These are phyloP conservation scores for Dactylellina sp. DNA, from an alignment of 2,329 filamentous ascomycete species.

Conservation along the genomic window DNA sequence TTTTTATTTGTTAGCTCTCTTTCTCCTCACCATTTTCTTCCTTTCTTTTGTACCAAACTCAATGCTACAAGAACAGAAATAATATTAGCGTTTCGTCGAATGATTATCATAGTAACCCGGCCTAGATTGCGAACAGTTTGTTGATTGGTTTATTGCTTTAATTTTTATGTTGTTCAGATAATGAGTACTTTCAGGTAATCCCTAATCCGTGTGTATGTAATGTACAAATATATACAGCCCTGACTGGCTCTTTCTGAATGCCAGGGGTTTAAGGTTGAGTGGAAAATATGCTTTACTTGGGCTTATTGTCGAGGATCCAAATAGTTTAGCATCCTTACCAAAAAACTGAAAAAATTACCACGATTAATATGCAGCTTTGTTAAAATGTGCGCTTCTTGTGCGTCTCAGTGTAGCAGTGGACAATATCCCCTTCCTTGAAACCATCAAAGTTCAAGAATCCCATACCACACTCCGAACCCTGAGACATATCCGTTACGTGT, in stretches of 20 bases:
- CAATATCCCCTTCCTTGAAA: conserved; percentile 81
- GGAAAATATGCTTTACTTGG: conserved; percentile 17
- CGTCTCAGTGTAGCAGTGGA: conserved; percentile 87
- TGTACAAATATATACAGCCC: conserved; percentile 30
- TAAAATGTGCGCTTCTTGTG: conserved; percentile 72
- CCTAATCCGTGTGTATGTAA: not conserved
- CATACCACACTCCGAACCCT: conserved; percentile 93
- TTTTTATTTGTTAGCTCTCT: conserved; percentile 11
- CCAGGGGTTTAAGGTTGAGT: conserved; percentile 8
- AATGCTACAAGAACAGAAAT: too few species aligned
- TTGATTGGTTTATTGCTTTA: too few species aligned
- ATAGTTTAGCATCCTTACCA: not conserved
- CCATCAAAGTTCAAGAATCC: conserved; percentile 83
- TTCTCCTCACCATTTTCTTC: not conserved
- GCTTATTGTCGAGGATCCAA: not conserved
- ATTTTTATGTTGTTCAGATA: not conserved
- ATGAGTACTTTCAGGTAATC: too few species aligned
- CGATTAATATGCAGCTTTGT: not conserved
- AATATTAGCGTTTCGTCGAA: too few species aligned
- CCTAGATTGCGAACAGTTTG: too few species aligned
- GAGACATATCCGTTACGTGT: conserved; percentile 87
- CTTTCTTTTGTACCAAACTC: too few species aligned
- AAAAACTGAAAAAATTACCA: not conserved
- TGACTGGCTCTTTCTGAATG: not conserved
- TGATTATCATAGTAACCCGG: too few species aligned